phyloP scores from a whole-genome alignment of 225 moss, liverwort and hornwort genomes.

The Lunularia cruciata region DNA sequence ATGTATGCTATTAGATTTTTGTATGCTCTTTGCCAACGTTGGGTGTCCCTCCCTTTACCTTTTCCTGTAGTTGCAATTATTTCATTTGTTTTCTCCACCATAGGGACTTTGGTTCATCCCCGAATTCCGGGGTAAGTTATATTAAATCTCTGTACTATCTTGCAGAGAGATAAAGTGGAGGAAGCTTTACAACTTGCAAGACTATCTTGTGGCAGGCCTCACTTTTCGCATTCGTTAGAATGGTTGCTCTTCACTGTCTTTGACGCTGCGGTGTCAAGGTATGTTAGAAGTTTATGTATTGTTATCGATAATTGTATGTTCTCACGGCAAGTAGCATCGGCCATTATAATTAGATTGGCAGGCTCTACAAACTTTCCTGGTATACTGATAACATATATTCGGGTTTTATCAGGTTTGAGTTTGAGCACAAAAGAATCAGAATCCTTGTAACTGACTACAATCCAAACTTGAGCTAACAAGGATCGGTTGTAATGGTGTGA shows the following conservation, averaged over 20 bases:
- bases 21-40: background rate
- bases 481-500: background rate
- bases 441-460: background rate
- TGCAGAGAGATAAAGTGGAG: slow-evolving; percentile 82
- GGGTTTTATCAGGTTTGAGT: too few species aligned
- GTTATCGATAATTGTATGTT: too few species aligned
- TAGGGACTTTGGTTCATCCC: background rate
- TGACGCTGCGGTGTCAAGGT: slow-evolving; percentile 97
- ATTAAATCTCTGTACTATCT: background rate
- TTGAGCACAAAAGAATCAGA: too few species aligned
- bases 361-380: too few species aligned
- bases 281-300: too few species aligned
- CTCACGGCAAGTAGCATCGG: too few species aligned
- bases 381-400: too few species aligned
- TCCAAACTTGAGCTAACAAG: background rate
- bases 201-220: slow-evolving; percentile 82
- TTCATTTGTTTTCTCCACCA: too few species aligned
- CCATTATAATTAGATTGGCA: too few species aligned
- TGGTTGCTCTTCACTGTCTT: slow-evolving; percentile 97
- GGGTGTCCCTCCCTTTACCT: too few species aligned
- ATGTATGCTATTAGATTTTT: background rate
- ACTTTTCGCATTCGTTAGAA: slow-evolving; percentile 96
- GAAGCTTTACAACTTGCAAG: slow-evolving; percentile 88
- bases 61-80: background rate
- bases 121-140: background rate